Evolutionary conservation across 768 basidiomycete genomes (phyloP).

Genomic region (Russula abietina): DNA sequence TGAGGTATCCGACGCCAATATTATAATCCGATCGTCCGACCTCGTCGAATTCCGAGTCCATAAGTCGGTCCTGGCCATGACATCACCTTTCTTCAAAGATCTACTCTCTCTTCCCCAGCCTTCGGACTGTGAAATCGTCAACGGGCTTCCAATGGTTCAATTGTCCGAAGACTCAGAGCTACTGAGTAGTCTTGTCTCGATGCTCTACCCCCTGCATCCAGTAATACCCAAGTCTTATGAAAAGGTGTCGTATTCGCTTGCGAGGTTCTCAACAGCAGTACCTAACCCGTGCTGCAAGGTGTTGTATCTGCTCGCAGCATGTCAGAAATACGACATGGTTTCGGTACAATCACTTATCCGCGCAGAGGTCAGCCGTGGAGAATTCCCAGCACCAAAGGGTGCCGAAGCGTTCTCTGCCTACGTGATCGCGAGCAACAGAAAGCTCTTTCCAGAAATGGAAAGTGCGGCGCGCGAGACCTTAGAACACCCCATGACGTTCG

Average conservation of each 20-base stretch:
- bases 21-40: slow-evolving; percentile 3
- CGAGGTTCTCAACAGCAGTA: neutral
- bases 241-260: slow-evolving; percentile 3
- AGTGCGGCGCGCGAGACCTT: too few species aligned
- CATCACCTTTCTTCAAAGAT: neutral
- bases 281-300: too few species aligned
- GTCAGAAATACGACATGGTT: too few species aligned
- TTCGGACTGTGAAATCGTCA: neutral
- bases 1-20: neutral
- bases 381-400: too few species aligned
- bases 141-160: neutral
- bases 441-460: too few species aligned
- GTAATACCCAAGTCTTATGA: neutral
- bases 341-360: too few species aligned
- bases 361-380: too few species aligned
- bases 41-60: slow-evolving; percentile 5
- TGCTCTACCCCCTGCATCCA: slow-evolving; percentile 1
- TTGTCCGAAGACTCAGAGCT: neutral
- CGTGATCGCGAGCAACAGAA: too few species aligned
- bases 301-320: too few species aligned
- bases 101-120: neutral
- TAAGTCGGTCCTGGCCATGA: slow-evolving; percentile 1
- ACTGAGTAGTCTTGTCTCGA: neutral
- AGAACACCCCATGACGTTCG: neutral
- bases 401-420: too few species aligned